Evolutionary conservation across 148 eudicot species (phyloP).

Genomic region (Rheum nobile): DNA sequence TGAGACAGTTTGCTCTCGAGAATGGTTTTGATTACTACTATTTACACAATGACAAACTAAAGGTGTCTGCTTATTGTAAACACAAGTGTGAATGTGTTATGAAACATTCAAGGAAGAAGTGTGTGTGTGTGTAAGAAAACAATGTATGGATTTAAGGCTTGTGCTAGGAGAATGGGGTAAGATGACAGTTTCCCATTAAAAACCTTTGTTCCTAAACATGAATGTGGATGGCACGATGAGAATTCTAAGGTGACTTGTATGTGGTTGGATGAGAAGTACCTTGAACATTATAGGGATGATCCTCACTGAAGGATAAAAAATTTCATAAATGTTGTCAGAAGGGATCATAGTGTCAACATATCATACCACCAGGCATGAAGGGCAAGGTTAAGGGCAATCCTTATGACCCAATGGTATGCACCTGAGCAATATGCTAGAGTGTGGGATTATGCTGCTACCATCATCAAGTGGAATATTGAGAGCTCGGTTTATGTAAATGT

Average conservation of each 20-base stretch:
- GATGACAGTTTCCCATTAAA: background rate
- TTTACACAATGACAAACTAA: background rate
- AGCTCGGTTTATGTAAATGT: too few species aligned
- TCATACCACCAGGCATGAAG: background rate
- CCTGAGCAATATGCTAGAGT: background rate
- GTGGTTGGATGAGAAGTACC: background rate
- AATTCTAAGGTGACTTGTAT: background rate
- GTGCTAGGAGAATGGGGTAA: background rate
- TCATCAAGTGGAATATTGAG: background rate
- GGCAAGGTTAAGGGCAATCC: background rate
- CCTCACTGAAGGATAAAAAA: background rate
- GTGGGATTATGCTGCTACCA: background rate
- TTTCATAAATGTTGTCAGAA: background rate
- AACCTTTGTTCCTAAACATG: background rate
- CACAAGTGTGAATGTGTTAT: background rate
- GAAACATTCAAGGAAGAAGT: background rate
- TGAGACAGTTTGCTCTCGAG: background rate
- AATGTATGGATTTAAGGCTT: background rate
- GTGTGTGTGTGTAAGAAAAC: background rate
- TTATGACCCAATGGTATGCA: background rate
- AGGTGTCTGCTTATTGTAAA: background rate
- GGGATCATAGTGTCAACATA: background rate
- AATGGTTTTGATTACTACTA: background rate
- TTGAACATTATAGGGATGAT: background rate
- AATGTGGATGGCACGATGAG: background rate